Percentiles rank a stretch among this genome's conserved stretches.
These are phyloP conservation scores for Pyricularia sp. DNA, from an alignment of 2,329 filamentous ascomycete species.

Conservation along the genomic window DNA sequence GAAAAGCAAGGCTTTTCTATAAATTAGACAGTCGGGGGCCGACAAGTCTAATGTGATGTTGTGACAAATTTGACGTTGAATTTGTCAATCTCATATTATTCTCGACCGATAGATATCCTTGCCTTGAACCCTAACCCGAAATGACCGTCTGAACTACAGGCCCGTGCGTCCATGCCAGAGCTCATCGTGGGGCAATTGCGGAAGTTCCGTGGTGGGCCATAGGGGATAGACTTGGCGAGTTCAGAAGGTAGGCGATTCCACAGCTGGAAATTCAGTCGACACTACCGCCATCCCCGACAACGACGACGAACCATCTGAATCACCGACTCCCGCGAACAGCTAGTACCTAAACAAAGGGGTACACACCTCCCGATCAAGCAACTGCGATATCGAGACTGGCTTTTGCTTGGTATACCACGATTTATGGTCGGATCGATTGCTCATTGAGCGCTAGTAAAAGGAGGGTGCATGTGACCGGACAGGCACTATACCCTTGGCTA, in stretches of 20 bases:
- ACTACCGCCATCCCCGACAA: neutral
- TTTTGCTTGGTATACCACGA: neutral
- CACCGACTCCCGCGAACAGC: neutral
- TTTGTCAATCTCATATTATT: no score
- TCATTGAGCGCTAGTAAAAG: neutral
- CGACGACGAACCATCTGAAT: neutral
- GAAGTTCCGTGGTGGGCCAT: neutral
- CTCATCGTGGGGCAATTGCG: neutral
- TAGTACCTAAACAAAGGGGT: neutral
- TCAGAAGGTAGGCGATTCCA: neutral
- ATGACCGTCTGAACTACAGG: neutral
- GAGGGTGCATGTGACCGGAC: slow-evolving; percentile 5
- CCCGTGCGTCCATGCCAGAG: neutral
- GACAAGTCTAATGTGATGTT: no score
- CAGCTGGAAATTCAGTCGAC: neutral
- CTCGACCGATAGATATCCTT: neutral
- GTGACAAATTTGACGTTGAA: no score
- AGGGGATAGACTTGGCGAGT: neutral
- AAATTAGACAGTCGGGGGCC: no score
- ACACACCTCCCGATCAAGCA: neutral
- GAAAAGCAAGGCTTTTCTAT: no score
- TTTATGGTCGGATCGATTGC: neutral
- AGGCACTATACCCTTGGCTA: neutral
- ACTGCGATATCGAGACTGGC: neutral
- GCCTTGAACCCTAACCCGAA: neutral